Evolutionary conservation across 2,329 filamentous ascomycete genomes (phyloP), one percentile per base, ranked within the genome.

Genomic region (Stagonosporopsis tanaceti): DNA sequence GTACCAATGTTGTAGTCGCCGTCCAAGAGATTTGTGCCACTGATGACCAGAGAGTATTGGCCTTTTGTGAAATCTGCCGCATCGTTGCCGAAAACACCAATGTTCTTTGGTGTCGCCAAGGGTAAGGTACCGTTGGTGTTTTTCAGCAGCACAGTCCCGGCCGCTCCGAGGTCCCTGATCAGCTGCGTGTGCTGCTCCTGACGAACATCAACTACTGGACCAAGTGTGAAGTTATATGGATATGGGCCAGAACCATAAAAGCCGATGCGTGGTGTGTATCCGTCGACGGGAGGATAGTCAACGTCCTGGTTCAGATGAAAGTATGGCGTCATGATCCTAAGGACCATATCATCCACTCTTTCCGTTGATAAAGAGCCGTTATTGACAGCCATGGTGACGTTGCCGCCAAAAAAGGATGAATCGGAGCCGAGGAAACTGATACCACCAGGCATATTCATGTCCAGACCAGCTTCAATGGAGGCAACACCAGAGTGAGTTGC

Each of bases 21-120:
- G 2, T 53, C 22, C 7, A n/a, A 17, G 1, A 56, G 15, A 7
- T 7, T 14, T 5, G 46, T 32, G 14, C 28, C 46, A 35, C 47
- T 48, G 12, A 52, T 54, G 37, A n/a, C 45, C 20, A 59, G 59
- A 2, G 58, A 58, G 20, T 63, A 66, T 15, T 72, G 66, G 15
- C 87, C 87, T 12, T 76, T 77, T 59, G 86, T 82, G 65, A 74
- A 53, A 52, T 80, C 77, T 2, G 76, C 76, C 15, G 79, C 79
- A 60, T 80, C 79, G 45, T 81, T 80, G 0, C 82, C 82, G 57
- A 83, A 82, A 1, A 84, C 75, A 3, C 72, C 78, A 37, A 84
- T 78, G 7, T 77, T 78, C 46, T 72, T 75, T 1, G 82, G 81
- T 48, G 79, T 79, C 47, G 80, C 79, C 2, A 90, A 67, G 0